Base-by-base conservation (phyloP, 257 asterid species). In the Capsicum chinense region DNA sequence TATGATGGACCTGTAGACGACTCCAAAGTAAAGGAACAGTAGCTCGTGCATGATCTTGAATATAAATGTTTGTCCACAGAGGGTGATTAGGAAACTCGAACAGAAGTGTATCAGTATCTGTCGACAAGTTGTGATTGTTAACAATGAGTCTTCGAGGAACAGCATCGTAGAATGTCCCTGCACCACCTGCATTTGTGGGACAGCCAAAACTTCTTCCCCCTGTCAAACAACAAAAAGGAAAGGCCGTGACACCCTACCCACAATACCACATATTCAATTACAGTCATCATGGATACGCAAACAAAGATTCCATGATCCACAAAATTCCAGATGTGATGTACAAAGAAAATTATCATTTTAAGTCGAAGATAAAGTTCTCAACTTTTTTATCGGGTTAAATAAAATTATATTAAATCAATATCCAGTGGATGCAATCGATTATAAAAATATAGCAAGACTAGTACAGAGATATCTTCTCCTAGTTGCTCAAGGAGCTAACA, bases 181-280 rank as follows among this genome's bases (percentile, higher is more conserved):
- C 97, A 81, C 95, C 98, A 86, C 98, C 98, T 70, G 98, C 88
- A 85, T 95, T 95, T 79, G 71, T 81, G 68, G 97, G 97, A 84
- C 98, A 95, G 73, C 98, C 98, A 81, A 92, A 92, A 87, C 98
- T 95, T 88, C 89, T 91, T 21, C 98, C 98, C 83, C 98, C 98
- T 95, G 91, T 63, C 81, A 83, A 84, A 78, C 74, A 47, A 87
- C 54, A 83, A 62, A 64, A 82, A 81, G 59, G 67, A 84, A 59
- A 85, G 52, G 71, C 5, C 26, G 47, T 76, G 42, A 76, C 81
- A 76, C 81, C 44, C 81, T 7, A 76, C 63, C 63, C 12, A 50
- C 19, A 74, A 19, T 74, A 74, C 44, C 19, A 50, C 44, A 74
- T 74, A 50, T 50, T 52, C 63, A 76, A 76, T 21, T 76, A 76